A percentile compares a stretch with the other conserved stretches of the same genome.
Conservation (phyloP, 352 stramenopile genomes). For the Globisporangium lucens region DNA sequence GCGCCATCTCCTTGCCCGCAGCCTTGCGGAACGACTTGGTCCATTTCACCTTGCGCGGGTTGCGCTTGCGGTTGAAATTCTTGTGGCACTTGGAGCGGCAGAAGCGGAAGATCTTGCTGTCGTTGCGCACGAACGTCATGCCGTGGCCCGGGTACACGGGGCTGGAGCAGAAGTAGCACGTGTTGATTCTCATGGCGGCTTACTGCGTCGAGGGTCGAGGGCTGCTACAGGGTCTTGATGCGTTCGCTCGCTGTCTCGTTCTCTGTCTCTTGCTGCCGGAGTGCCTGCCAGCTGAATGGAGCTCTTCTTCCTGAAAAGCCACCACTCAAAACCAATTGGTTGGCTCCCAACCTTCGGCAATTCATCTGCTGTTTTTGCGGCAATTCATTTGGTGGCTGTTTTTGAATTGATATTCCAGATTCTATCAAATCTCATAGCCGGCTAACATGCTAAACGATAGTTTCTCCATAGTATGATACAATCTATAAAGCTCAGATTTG, state of each 20-base stretch:
- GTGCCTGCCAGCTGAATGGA: conserved; percentile 8
- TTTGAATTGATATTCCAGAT: neutral
- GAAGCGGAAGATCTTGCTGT: conserved; percentile 99
- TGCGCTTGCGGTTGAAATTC: conserved; percentile 99
- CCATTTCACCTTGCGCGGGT: conserved; percentile 99
- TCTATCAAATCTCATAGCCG: neutral
- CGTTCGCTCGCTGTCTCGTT: conserved; percentile 5
- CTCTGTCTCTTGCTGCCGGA: neutral
- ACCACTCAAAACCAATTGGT: conserved; percentile 14
- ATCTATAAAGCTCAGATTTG: no score
- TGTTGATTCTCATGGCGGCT: conserved; percentile 95
- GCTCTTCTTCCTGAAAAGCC: conserved; percentile 8
- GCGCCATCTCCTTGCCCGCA: conserved; percentile 98
- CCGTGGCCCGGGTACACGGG: conserved; percentile 99
- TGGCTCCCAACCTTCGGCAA: conserved; percentile 5
- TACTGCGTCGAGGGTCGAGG: neutral
- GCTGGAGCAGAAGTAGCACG: conserved; percentile 99
- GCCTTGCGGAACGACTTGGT: conserved; percentile 99
- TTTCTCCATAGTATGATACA: neutral
- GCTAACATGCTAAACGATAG: neutral
- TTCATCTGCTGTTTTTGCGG: neutral
- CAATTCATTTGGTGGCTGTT: conserved; percentile 4
- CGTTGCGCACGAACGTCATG: conserved; percentile 99
- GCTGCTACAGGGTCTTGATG: neutral
- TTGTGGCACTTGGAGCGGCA: conserved; percentile 99